Evolutionary conservation across 768 basidiomycete genomes (phyloP).

Genomic region (Boletus rubescentipes): DNA sequence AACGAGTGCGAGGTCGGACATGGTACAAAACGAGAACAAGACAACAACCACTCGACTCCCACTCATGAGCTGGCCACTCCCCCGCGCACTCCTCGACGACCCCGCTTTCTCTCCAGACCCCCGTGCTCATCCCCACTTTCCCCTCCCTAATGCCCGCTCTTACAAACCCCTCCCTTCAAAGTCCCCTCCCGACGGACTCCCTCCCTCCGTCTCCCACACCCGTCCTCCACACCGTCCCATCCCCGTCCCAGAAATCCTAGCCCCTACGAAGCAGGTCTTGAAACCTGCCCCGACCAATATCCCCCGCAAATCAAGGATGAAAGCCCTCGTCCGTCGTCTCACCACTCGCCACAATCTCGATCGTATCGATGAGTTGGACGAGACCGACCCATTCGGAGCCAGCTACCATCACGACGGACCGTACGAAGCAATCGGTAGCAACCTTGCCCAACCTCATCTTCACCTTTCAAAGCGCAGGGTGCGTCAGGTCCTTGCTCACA

Average conservation of each 20-base stretch:
- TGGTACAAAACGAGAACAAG: neutral
- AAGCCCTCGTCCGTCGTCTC: slow-evolving; percentile 26
- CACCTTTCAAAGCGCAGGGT: slow-evolving; percentile 20
- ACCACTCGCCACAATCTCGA: slow-evolving; percentile 45
- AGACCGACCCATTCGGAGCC: slow-evolving; percentile 65
- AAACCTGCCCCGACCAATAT: neutral
- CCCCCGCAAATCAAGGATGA: slow-evolving; percentile 24
- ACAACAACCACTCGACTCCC: too few species aligned
- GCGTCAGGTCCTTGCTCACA: slow-evolving; percentile 11
- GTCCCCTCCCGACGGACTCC: neutral
- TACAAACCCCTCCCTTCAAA: slow-evolving; percentile 25
- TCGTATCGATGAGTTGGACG: slow-evolving; percentile 76
- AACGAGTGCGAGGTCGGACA: slow-evolving; percentile 35
- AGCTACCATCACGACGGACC: slow-evolving; percentile 69
- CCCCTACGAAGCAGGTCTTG: neutral
- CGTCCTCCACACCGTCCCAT: neutral
- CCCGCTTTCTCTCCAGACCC: slow-evolving; percentile 64
- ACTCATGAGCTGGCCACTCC: neutral
- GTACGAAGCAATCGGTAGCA: slow-evolving; percentile 61
- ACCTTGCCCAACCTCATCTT: slow-evolving; percentile 8
- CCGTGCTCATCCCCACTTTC: slow-evolving; percentile 44
- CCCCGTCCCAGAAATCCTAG: neutral
- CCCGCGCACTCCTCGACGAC: slow-evolving; percentile 40
- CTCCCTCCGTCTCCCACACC: neutral
- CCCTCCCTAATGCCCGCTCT: slow-evolving; percentile 16